Evolutionary conservation across 2,329 filamentous ascomycete species (phyloP).

Genomic region (Apiospora koreana): DNA sequence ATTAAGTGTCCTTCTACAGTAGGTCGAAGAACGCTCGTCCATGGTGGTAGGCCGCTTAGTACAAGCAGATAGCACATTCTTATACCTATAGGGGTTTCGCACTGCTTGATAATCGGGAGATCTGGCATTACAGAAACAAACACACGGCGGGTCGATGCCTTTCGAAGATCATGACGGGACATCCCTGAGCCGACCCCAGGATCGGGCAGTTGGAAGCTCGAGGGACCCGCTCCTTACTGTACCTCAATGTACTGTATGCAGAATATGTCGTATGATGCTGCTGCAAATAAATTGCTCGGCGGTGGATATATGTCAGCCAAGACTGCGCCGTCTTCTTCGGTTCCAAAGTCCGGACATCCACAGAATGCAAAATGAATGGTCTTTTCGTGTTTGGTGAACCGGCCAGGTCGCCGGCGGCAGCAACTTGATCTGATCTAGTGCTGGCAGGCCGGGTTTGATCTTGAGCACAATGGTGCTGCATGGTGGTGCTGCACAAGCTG

Average conservation of each 20-base stretch:
- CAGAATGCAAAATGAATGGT: not conserved
- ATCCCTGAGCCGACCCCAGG: conserved; percentile 5
- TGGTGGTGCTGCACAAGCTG: not conserved
- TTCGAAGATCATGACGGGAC: conserved; percentile 1
- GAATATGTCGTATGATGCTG: not conserved
- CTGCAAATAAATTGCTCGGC: not conserved
- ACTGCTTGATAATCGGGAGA: conserved; percentile 13
- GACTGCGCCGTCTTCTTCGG: not conserved
- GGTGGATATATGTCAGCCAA: not conserved
- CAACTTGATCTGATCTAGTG: not conserved
- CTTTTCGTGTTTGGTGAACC: too few species aligned
- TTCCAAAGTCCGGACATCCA: not conserved
- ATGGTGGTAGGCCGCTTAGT: not conserved
- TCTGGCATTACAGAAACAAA: conserved; percentile 17
- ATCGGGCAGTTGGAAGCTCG: not conserved
- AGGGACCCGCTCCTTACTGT: not conserved
- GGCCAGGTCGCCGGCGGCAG: not conserved
- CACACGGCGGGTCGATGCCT: conserved; percentile 10
- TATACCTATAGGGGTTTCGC: not conserved
- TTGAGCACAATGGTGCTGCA: not conserved
- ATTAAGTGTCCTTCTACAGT: not conserved
- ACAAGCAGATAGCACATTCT: not conserved
- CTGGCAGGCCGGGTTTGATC: not conserved
- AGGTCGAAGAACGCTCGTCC: not conserved
- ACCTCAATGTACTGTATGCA: not conserved